Base-by-base conservation (phyloP, 1,284 basidiomycete species). In the Pseudozyma pruni region DNA sequence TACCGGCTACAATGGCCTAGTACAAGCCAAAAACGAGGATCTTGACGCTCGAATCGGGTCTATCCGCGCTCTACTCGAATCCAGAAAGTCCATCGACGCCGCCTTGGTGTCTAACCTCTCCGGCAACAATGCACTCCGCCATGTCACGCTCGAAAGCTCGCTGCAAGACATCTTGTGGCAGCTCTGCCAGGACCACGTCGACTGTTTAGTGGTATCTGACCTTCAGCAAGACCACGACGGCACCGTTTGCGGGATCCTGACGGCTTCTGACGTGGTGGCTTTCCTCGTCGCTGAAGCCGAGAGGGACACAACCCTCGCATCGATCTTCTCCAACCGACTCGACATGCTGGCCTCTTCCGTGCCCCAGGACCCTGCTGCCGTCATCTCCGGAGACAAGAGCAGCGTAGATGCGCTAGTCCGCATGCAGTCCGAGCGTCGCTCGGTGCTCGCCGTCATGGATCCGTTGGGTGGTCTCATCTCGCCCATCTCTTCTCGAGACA, bases 391-490 rank as follows among this genome's bases (percentile, higher is more conserved):
- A 17, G 69, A 72, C 43, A 59, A 47, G 25, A 68, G 59, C 46
- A 51, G 56, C 20, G 43, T 68, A 17, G 69, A 72, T 35, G 69
- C 69, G 27, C 51, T 72, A 22, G 46, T 59, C 14, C 60, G 64
- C n/a, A 72, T 72, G 69, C 50, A 53, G 19, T 42, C 41, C 16
- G 63, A 72, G 20, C 52, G 42, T 6, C 44, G 59, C 2, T 51
- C 55, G 10, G 48, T 54, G n/a, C 48, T 72, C 9, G 69, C 63
- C 4, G 55, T 68, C 38, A 56, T 56, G 48, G 69, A 72, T 31
- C 63, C 63, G 0, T 29, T 62, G 17, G 69, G 69, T 10, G 63
- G 59, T 2, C 58, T 72, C 56, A 48, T 72, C 45, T 72, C 69
- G 37, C 49, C 63, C 32, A 39, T 72, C 35, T 62, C 59, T 19